Base-by-base conservation (phyloP, 257 asterid species). In the Gentiana dahurica region DNA sequence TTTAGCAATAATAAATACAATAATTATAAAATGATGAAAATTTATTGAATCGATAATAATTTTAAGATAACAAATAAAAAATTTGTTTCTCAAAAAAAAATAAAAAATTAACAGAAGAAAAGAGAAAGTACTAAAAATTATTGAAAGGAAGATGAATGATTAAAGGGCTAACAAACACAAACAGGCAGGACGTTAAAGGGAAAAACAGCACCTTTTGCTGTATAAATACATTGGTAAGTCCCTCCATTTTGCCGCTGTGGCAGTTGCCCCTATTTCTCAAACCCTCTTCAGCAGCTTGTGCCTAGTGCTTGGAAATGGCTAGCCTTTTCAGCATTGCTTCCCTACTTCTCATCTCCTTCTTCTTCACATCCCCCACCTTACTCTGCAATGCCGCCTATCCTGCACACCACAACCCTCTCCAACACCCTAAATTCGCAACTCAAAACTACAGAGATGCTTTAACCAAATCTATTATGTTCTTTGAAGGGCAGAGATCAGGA, bases 401-500 rank as follows among this genome's bases (percentile, higher is more conserved):
- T n/a, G 10, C 57, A 51, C 71, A 51, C 35, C 71, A 43, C n/a
- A 24, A 34, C 53, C 70, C 50, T 3, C 39, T 52, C 49, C 55
- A 2, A 72, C 79, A 54, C 77, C 79, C 66, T 37, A 85, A 74
- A 60, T 68, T 61, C 55, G 89, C 95, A 58, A 65, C 94, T 24
- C 98, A 91, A 55, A 77, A 91, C 65, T 91, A 91, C 82, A 78
- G 76, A 78, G 97, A 91, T 61, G 98, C 98, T 8, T 88, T 91
- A 61, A 65, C 90, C 1, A 91, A 91, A 68, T 85, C 95, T 12
- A 81, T 91, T 39, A 1, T 91, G 66, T 91, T 76, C 58, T 91
- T 83, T 32, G 97, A 91, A 66, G 98, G 97, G 12, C 98, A 91
- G 72, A 81, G 98, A 66, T 87, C 97, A 0, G 98, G 98, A 8